phyloP scores from a whole-genome alignment of 2,329 filamentous ascomycete species.

The Trichophyton rubrum region DNA sequence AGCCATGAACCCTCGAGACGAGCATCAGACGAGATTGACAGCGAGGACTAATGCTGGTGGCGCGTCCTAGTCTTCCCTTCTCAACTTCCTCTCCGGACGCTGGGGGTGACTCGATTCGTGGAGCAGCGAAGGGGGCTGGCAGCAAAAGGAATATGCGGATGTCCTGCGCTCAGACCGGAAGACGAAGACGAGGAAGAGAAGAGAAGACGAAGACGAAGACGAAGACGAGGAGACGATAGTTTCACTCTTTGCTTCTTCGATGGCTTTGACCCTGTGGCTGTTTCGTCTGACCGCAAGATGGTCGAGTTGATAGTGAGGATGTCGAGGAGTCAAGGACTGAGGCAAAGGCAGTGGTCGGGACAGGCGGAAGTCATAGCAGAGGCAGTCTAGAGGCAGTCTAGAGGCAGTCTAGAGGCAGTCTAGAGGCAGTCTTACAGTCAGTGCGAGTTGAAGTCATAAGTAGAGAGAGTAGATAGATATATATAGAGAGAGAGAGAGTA shows the following conservation, averaged over 20 bases:
- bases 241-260: too few relatives aligned
- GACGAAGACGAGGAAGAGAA: not conserved
- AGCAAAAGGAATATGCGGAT: too few relatives aligned
- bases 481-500: too few relatives aligned
- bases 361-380: not conserved
- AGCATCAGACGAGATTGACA: not conserved
- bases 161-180: too few relatives aligned
- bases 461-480: too few relatives aligned
- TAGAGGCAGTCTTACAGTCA: not conserved
- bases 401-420: too few relatives aligned
- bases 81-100: not conserved
- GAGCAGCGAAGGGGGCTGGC: too few relatives aligned
- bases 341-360: not conserved
- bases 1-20: too few relatives aligned
- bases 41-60: too few relatives aligned
- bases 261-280: too few relatives aligned
- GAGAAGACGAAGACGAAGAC: not conserved
- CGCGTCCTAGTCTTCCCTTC: not conserved
- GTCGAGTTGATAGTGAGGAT: not conserved
- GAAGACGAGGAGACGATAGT: not conserved
- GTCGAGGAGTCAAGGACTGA: not conserved
- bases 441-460: too few relatives aligned
- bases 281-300: not conserved
- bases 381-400: too few relatives aligned
- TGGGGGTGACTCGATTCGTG: not conserved